These are phyloP conservation scores for Draba incana DNA, from an alignment of 345 rosid genomes.

Conservation along the genomic window DNA sequence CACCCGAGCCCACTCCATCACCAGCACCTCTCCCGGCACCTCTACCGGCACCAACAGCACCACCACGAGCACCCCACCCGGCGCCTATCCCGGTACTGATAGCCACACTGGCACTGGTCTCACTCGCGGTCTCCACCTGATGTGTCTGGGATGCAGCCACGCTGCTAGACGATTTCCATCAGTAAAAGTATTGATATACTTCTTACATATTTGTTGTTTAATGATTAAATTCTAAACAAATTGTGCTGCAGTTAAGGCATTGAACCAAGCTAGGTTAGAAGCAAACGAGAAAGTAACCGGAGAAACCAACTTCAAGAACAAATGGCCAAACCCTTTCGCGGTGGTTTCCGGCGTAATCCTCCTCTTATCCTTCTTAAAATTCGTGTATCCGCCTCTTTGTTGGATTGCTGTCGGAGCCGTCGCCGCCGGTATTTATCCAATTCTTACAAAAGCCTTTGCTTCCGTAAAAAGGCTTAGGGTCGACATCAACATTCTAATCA, in stretches of 20 bases:
- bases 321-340: conserved; percentile 91
- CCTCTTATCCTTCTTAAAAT: conserved; percentile 57
- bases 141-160: no score
- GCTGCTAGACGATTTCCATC: no score
- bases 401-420: conserved; percentile 83
- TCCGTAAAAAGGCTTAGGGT: conserved; percentile 55
- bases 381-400: conserved; percentile 52
- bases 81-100: no score
- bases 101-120: no score
- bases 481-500: conserved; percentile 68
- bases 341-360: conserved; percentile 64
- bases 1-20: no score
- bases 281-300: conserved; percentile 75
- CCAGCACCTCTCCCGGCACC: no score
- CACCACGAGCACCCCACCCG: no score
- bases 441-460: conserved; percentile 53
- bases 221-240: no score
- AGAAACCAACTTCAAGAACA: conserved; percentile 49
- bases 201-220: no score
- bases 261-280: conserved; percentile 84
- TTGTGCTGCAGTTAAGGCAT: conserved; percentile 64
- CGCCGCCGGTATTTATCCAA: conserved; percentile 63
- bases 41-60: no score
- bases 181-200: no score
- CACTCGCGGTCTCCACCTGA: no score